Percentiles rank a stretch among this genome's conserved stretches.
Evolutionary conservation across 805 yeast species (phyloP).

Genomic region (Myxozyma nipponensis): DNA sequence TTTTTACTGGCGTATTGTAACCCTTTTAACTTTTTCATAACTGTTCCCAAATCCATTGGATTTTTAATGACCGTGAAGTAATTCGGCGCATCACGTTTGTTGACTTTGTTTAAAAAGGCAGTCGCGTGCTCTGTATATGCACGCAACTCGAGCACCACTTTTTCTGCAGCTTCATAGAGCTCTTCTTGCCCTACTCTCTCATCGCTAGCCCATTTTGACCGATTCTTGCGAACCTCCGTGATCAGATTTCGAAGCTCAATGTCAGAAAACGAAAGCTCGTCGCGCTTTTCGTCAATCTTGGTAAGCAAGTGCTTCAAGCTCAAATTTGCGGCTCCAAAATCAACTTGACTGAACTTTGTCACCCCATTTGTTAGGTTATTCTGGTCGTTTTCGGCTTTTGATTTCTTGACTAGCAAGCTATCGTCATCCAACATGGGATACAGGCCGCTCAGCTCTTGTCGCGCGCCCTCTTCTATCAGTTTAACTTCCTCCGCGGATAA

Average conservation of each 20-base stretch:
- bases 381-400: background rate
- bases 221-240: conserved; percentile 87
- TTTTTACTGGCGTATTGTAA: conserved; percentile 79
- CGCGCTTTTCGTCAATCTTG: conserved; percentile 74
- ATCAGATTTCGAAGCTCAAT: conserved; percentile 77
- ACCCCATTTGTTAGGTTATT: background rate
- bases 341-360: conserved; percentile 8
- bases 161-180: conserved; percentile 94
- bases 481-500: conserved; percentile 15
- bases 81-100: conserved; percentile 96
- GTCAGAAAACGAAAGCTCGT: conserved; percentile 68
- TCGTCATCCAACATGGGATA: conserved; percentile 23
- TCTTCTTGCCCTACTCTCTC: conserved; percentile 97
- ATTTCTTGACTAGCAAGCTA: background rate
- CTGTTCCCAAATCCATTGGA: conserved; percentile 97
- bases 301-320: conserved; percentile 76
- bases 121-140: conserved; percentile 95
- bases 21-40: conserved; percentile 78
- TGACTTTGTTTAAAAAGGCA: conserved; percentile 91
- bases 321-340: conserved; percentile 68
- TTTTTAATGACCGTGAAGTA: conserved; percentile 82
- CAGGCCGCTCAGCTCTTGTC: conserved; percentile 3
- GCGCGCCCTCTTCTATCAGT: background rate
- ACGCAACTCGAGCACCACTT: conserved; percentile 83
- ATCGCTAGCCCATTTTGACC: conserved; percentile 98